A percentile compares a stretch with the other conserved stretches of the same genome.
Evolutionary conservation across 176 grass and related monocot species (phyloP).

Genomic region (Metroxylon sagu): DNA sequence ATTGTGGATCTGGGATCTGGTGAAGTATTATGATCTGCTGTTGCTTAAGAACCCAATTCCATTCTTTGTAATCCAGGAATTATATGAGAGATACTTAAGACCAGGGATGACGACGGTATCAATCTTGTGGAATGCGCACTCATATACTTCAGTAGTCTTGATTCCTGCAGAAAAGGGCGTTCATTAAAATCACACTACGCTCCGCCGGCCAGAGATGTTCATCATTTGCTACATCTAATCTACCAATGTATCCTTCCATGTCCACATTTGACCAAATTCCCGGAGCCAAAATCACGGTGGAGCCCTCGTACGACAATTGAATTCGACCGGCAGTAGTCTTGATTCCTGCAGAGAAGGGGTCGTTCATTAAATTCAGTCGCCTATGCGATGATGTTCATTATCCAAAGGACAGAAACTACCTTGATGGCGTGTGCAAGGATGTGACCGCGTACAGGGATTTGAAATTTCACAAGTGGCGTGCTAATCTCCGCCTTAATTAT

Average conservation of each 20-base stretch:
- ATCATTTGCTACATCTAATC: conserved; percentile 15
- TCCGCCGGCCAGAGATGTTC: background rate
- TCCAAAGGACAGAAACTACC: too few relatives aligned
- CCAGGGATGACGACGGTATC: too few relatives aligned
- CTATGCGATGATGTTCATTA: too few relatives aligned
- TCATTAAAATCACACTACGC: too few relatives aligned
- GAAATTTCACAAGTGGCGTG: too few relatives aligned
- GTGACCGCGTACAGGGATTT: too few relatives aligned
- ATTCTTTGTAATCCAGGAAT: background rate
- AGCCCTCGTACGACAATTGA: too few relatives aligned
- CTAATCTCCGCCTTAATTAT: too few relatives aligned
- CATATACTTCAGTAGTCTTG: background rate
- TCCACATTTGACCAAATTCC: too few relatives aligned
- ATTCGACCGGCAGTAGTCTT: background rate
- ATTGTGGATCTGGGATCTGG: conserved; percentile 10
- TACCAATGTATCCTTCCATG: background rate
- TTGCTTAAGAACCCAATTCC: background rate
- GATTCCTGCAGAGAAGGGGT: background rate
- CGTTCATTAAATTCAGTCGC: background rate
- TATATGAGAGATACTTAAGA: background rate
- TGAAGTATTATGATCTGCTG: conserved; percentile 18
- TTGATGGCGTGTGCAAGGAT: too few relatives aligned
- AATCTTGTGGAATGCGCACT: too few relatives aligned
- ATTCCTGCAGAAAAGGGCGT: background rate
- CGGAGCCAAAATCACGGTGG: too few relatives aligned